A percentile compares a stretch with the other conserved stretches of the same genome.
These are phyloP conservation scores for Trypanosoma brucei DNA, from an alignment of 208 protist species.

Conservation along the genomic window DNA sequence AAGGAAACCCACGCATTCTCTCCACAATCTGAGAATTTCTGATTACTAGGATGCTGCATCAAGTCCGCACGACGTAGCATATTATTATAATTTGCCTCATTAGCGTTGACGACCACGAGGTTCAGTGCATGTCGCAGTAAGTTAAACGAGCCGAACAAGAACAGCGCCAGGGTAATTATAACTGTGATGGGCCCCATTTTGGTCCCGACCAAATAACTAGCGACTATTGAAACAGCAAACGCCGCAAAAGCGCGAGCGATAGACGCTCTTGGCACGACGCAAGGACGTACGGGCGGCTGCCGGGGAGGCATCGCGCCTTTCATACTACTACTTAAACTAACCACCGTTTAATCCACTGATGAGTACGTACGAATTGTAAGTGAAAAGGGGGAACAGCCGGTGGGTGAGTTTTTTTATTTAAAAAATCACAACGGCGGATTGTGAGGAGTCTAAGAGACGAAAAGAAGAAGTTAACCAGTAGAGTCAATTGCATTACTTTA, in stretches of 20 bases:
- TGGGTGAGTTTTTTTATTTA: too few relatives aligned
- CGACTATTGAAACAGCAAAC: constrained; percentile 8
- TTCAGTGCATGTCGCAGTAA: constrained; percentile 12
- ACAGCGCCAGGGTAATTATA: constrained; percentile 7
- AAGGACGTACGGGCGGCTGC: not conserved
- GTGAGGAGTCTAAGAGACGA: too few relatives aligned
- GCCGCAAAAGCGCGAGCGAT: constrained; percentile 5
- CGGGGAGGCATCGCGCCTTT: not conserved
- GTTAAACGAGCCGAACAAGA: constrained; percentile 21
- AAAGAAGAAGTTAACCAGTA: too few relatives aligned
- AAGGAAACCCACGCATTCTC: constrained; percentile 68
- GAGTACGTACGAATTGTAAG: too few relatives aligned
- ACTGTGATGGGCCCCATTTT: constrained; percentile 9
- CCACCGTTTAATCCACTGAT: too few relatives aligned
- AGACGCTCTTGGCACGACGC: not conserved
- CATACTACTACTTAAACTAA: not conserved
- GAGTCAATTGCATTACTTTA: too few relatives aligned
- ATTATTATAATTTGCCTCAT: constrained; percentile 45
- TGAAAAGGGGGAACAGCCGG: too few relatives aligned
- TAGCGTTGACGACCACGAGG: constrained; percentile 12
- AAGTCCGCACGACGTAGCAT: constrained; percentile 81
- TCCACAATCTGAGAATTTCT: constrained; percentile 56
- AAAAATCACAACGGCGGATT: too few relatives aligned
- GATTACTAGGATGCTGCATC: constrained; percentile 75
- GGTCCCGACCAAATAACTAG: constrained; percentile 14